Base-by-base conservation (phyloP, 768 basidiomycete genomes). In the Rhodosporidiobolus sp. region DNA sequence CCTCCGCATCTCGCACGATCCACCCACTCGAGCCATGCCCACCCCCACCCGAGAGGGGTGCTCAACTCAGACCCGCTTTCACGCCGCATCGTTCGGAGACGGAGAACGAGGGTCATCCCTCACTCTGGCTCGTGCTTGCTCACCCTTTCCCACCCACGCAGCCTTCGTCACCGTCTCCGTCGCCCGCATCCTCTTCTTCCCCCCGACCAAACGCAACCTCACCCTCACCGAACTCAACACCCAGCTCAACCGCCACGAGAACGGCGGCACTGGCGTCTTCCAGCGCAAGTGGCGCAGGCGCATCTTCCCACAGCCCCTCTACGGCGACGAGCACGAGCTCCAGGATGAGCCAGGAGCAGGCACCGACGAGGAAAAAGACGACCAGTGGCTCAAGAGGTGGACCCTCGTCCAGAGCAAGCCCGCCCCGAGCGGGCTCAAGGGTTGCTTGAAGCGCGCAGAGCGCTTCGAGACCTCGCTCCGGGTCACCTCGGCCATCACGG, bases 221-320 rank as follows among this genome's bases (percentile, higher is more conserved):
- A 67, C 71, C 24, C 38, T 59, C n/a, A 68, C 66, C 11, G 62
- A 72, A 28, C 52, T 48, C 53, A 72, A 72, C 66, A 72, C 71
- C 26, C 50, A 52, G 30, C 38, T 63, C 24, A 72, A 72, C 52
- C 61, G 71, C 4, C 43, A 60, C 62, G 71, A 72, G 52, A 72
- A 72, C 34, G 71, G 71, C 10, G 71, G 71, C 16, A 72, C 71
- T 0, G 71, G 71, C 55, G 65, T 62, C 8, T 38, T 12, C 5
- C 17, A 14, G 1, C 46, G 71, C 30, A 72, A 63, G 26, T 60
- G 52, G 50, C 57, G 66, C 43, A 53, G 52, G 17, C 54, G 34
- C n/a, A 19, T 72, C 38, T 32, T 63, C 8, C 32, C 61, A 5
- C 56, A 62, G 1, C 38, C 57, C 2, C 10, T 0, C 3, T 67